Base-by-base conservation (phyloP, 2,329 filamentous ascomycete species). In the Fusarium nematophilum region DNA sequence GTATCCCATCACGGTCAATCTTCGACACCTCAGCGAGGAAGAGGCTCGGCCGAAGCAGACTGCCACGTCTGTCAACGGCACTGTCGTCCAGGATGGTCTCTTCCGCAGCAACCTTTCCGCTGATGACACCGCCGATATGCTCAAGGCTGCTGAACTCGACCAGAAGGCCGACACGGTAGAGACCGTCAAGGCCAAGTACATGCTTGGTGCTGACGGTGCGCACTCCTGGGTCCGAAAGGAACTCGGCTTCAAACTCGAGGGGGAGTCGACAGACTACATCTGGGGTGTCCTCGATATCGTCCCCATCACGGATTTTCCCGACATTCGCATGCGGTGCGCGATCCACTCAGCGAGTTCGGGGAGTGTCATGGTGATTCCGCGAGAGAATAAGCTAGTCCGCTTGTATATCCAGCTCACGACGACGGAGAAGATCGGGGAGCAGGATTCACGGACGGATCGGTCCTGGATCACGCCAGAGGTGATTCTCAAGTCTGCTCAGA, bases 401-500 rank as follows among this genome's bases (percentile, higher is more conserved):
- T 51, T 70, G 6, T 70, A 70, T 14, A 67, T 70, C 9, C 59
- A 63, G 5, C 34, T 57, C 0, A 55, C 59, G 2, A 56, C 31
- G 15, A 36, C 59, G 1, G 37, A 44, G 15, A 57, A 60, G 4
- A 47, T 53, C 3, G 59, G 50, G 0, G 55, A 62, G 0, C 48
- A 63, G 17, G 42, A 49, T 3, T 38, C 33, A 3, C 33, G 25
- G 3, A 10, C 33, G 2, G 44, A 48, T 4, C 47, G 47, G 5
- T 42, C 37, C 13, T 18, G 14, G 31, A 60, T 66, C 26, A 66
- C 62, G 1, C 53, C 60, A 43, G 83, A 87, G 8, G 86, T 85
- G 52, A 85, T 66, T 6, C 51, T 65, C 2, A 62, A 74, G 3
- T 77, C 80, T 0, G 85, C 85, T 0, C 73, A 76, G 29, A 73